Percentiles rank a stretch among this genome's conserved stretches.
These are phyloP conservation scores for Blastomyces parvus DNA, from an alignment of 2,329 filamentous ascomycete species.

Conservation along the genomic window DNA sequence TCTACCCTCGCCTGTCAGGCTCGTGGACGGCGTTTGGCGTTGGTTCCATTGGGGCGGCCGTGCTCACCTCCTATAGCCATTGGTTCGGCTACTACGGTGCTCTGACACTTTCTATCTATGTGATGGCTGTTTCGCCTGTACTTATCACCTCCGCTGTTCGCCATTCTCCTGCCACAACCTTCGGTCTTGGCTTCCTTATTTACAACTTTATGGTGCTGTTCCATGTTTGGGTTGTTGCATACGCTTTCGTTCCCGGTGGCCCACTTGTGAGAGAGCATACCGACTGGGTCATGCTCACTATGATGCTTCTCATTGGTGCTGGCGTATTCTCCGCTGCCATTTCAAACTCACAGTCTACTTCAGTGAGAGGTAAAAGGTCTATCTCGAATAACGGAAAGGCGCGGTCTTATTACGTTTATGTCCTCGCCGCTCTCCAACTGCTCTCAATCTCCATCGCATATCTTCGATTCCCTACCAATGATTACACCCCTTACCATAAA, in stretches of 20 bases:
- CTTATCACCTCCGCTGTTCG: slow-evolving; percentile 67
- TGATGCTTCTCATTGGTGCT: slow-evolving; percentile 72
- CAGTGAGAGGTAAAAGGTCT: slow-evolving; percentile 28
- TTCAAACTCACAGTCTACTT: slow-evolving; percentile 40
- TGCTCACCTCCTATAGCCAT: slow-evolving; percentile 66
- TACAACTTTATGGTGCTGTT: slow-evolving; percentile 96
- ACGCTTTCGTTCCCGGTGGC: slow-evolving; percentile 93
- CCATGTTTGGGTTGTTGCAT: slow-evolving; percentile 97
- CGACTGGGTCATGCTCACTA: slow-evolving; percentile 86
- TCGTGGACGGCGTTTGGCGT: slow-evolving; percentile 72
- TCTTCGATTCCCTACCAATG: slow-evolving; percentile 81
- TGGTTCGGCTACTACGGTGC: slow-evolving; percentile 89
- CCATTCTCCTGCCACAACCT: slow-evolving; percentile 67
- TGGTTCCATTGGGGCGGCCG: slow-evolving; percentile 67
- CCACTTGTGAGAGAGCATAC: slow-evolving; percentile 87
- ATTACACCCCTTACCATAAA: slow-evolving; percentile 82
- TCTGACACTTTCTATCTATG: slow-evolving; percentile 63
- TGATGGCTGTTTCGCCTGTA: slow-evolving; percentile 68
- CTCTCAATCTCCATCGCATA: slow-evolving; percentile 73
- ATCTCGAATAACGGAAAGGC: slow-evolving; percentile 39
- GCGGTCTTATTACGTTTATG: slow-evolving; percentile 59
- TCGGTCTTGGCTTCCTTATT: slow-evolving; percentile 78
- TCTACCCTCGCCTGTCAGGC: slow-evolving; percentile 58
- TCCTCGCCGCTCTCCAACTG: slow-evolving; percentile 67
- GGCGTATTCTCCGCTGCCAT: slow-evolving; percentile 63